Percentiles rank a stretch among this genome's conserved stretches.
phyloP scores from a whole-genome alignment of 768 basidiomycete species.

The Termitomyces sp. region DNA sequence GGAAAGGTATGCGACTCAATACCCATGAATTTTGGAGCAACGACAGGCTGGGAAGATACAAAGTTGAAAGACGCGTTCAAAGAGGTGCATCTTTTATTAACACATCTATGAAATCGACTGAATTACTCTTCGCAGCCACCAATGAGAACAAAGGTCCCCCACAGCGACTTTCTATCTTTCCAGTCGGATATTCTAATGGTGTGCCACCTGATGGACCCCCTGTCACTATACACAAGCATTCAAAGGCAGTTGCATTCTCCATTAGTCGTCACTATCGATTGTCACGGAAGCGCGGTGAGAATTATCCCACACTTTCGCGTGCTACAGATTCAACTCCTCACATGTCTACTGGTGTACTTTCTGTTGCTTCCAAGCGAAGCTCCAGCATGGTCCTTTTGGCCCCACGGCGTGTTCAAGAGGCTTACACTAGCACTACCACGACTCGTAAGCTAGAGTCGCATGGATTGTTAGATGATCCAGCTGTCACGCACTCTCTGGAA shows the following conservation, averaged over 20 bases:
- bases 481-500: constrained; percentile 15
- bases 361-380: constrained; percentile 21
- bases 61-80: constrained; percentile 44
- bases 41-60: constrained; percentile 56
- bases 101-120: neutral
- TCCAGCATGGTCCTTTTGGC: constrained; percentile 60
- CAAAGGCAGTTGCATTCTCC: constrained; percentile 73
- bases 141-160: constrained; percentile 56
- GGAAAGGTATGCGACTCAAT: constrained; percentile 45
- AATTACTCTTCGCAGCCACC: constrained; percentile 23
- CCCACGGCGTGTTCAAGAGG: constrained; percentile 70
- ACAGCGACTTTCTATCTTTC: constrained; percentile 61
- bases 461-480: constrained; percentile 52
- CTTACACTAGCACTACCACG: constrained; percentile 71
- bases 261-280: constrained; percentile 57
- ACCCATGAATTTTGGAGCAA: constrained; percentile 66
- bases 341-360: neutral
- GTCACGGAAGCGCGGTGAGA: constrained; percentile 13
- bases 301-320: constrained; percentile 10
- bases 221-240: constrained; percentile 76
- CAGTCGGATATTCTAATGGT: constrained; percentile 43
- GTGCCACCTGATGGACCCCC: constrained; percentile 44
- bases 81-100: constrained; percentile 24
- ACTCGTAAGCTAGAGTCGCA: constrained; percentile 64
- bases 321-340: constrained; percentile 10